Evolutionary conservation across 106 monocot species (phyloP).

Genomic region (Dendrobium officinale): DNA sequence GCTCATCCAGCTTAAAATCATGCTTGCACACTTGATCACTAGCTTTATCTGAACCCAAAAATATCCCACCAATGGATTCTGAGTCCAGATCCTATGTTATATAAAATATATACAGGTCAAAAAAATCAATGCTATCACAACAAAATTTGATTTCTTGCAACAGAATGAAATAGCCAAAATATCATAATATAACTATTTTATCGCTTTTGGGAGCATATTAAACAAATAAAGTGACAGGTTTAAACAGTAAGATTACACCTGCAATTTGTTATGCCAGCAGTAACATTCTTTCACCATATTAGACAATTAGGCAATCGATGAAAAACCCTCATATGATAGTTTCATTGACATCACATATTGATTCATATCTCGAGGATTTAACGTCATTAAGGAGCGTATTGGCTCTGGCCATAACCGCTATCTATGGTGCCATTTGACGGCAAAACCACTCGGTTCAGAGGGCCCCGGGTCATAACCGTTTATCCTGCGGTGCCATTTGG

Average conservation of each 20-base stretch:
- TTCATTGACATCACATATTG: no score
- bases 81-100: slow-evolving; percentile 18
- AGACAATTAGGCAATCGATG: no score
- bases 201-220: not conserved
- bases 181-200: not conserved
- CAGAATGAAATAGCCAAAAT: not conserved
- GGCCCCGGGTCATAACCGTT: no score
- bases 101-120: not conserved
- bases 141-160: not conserved
- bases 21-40: slow-evolving; percentile 39
- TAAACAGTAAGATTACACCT: not conserved
- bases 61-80: not conserved
- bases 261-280: no score
- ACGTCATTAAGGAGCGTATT: no score
- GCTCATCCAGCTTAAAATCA: slow-evolving; percentile 49
- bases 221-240: not conserved
- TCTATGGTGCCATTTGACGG: no score
- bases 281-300: no score
- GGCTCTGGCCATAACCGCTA: no score
- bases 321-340: no score
- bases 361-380: no score
- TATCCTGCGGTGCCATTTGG: no score
- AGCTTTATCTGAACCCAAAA: slow-evolving; percentile 7
- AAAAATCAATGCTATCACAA: not conserved
- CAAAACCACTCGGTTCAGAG: no score